Conservation (phyloP, 106 monocot genomes). For the Vanilla planifolia region DNA sequence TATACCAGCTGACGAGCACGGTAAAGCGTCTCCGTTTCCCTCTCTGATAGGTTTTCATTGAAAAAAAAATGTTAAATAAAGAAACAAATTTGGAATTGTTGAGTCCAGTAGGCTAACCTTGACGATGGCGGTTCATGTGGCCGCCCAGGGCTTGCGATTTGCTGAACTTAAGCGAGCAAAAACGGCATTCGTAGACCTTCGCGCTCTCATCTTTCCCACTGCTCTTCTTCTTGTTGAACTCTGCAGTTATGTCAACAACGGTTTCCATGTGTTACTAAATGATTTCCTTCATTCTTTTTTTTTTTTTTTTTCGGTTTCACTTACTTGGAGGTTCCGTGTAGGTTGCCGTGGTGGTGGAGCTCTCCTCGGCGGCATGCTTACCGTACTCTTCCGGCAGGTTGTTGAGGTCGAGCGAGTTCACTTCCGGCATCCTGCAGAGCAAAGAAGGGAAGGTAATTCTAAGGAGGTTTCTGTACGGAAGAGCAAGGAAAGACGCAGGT, state of each 20-base stretch:
- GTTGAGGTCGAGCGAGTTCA: conserved; percentile 84
- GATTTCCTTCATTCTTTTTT: not conserved
- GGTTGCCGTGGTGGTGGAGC: conserved; percentile 76
- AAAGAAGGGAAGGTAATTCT: not conserved
- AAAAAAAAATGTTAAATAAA: not conserved
- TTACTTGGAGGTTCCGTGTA: conserved; percentile 53
- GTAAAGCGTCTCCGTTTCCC: conserved; percentile 96
- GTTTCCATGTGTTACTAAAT: too few relatives aligned
- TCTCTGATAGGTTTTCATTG: conserved; percentile 39
- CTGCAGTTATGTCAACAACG: too few relatives aligned
- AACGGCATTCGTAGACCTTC: conserved; percentile 90
- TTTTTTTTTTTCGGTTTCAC: not conserved
- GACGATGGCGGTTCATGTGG: conserved; percentile 96
- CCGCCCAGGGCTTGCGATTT: conserved; percentile 98
- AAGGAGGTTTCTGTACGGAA: too few relatives aligned
- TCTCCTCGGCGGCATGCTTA: conserved; percentile 68
- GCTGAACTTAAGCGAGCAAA: conserved; percentile 96
- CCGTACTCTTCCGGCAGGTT: conserved; percentile 91
- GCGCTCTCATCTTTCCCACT: conserved; percentile 65
- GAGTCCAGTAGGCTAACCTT: conserved; percentile 40
- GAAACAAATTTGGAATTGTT: not conserved
- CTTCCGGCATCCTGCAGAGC: conserved; percentile 65
- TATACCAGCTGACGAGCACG: conserved; percentile 91
- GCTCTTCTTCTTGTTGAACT: conserved; percentile 71
- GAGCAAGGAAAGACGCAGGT: not conserved